Conservation (phyloP, 225 moss, liverwort and hornwort species). For the Sphagnum tenellum region DNA sequence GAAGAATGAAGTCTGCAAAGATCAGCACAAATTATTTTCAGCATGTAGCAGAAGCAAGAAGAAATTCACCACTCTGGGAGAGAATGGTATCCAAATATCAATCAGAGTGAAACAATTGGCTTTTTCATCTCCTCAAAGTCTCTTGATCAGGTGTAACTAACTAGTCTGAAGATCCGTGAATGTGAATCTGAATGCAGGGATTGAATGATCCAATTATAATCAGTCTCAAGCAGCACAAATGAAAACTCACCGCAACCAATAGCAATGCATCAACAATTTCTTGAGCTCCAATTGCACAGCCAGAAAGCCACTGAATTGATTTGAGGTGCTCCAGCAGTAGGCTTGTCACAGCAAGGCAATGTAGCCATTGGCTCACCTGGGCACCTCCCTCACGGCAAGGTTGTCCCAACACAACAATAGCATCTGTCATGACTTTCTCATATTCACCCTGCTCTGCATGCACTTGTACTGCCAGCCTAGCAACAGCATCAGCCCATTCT, state of each 20-base stretch:
- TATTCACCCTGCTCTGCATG: constrained; percentile 83
- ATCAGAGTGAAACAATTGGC: too few species aligned
- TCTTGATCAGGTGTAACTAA: too few species aligned
- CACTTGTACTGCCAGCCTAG: constrained; percentile 65
- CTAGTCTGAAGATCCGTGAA: too few species aligned
- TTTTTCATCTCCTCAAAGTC: too few species aligned
- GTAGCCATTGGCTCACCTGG: constrained; percentile 79
- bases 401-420: constrained; percentile 60
- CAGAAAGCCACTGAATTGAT: constrained; percentile 57
- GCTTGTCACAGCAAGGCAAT: constrained; percentile 75
- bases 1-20: too few species aligned
- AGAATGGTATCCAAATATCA: too few species aligned
- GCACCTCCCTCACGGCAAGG: constrained; percentile 98
- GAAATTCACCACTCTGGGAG: too few species aligned
- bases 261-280: constrained; percentile 80
- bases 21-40: too few species aligned
- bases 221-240: too few species aligned
- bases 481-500: constrained; percentile 81
- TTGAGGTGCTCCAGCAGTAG: constrained; percentile 62
- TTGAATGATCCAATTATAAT: too few species aligned
- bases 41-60: too few species aligned
- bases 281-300: constrained; percentile 62
- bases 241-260: constrained; percentile 64
- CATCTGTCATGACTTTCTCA: constrained; percentile 64
- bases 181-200: too few species aligned